A percentile compares a stretch with the other conserved stretches of the same genome.
Evolutionary conservation across 805 yeast genomes (phyloP).

Genomic region (Hanseniaspora guilliermondii): DNA sequence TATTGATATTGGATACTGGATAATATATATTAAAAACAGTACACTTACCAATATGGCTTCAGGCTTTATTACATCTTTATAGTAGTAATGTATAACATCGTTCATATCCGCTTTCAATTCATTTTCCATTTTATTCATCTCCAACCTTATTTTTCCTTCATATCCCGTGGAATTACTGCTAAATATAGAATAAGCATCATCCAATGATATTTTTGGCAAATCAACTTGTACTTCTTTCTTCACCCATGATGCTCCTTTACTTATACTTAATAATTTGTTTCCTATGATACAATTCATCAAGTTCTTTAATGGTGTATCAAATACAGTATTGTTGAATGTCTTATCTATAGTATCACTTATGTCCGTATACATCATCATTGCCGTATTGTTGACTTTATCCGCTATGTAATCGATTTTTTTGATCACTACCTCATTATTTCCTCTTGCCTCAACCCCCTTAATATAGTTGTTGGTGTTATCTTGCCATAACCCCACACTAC

Average conservation of each 20-base stretch:
- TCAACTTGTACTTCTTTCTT: slow-evolving; percentile 46
- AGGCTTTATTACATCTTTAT: slow-evolving; percentile 9
- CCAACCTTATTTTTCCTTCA: slow-evolving; percentile 7
- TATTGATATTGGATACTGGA: slow-evolving; percentile 34
- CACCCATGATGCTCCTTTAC: slow-evolving; percentile 70
- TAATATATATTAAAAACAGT: slow-evolving; percentile 37
- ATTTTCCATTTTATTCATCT: slow-evolving; percentile 12
- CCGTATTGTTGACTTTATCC: slow-evolving; percentile 44
- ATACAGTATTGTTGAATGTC: slow-evolving; percentile 56
- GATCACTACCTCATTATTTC: slow-evolving; percentile 36
- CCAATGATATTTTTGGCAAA: slow-evolving; percentile 37
- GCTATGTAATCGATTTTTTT: slow-evolving; percentile 33
- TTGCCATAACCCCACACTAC: slow-evolving; percentile 38
- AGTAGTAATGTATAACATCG: slow-evolving; percentile 3
- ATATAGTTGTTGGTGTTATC: slow-evolving; percentile 45
- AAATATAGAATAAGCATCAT: slow-evolving; percentile 18
- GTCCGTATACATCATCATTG: slow-evolving; percentile 41
- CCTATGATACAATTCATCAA: slow-evolving; percentile 73
- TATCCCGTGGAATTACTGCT: slow-evolving; percentile 3
- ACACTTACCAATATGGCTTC: slow-evolving; percentile 39
- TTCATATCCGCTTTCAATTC: slow-evolving; percentile 12
- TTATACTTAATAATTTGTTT: slow-evolving; percentile 51
- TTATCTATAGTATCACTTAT: slow-evolving; percentile 47
- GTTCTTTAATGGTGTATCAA: slow-evolving; percentile 49
- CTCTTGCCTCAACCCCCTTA: slow-evolving; percentile 32